A percentile compares a stretch with the other conserved stretches of the same genome.
phyloP scores from a whole-genome alignment of 176 grass and related monocot species.

The Aegilops longissima region DNA sequence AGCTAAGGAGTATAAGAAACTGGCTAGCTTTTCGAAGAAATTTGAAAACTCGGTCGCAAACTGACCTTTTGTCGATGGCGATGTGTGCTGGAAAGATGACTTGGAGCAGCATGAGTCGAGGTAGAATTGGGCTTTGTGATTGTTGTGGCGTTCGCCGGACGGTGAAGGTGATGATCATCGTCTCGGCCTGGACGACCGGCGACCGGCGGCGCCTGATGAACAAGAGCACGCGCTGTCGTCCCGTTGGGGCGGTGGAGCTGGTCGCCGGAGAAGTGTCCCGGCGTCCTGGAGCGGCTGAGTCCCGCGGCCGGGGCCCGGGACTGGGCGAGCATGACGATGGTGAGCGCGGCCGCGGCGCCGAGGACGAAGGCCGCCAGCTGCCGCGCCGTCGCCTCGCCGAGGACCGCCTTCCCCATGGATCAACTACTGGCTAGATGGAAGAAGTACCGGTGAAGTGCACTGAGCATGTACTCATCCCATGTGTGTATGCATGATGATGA shows the following conservation, averaged over 20 bases:
- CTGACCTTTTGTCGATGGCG: neutral
- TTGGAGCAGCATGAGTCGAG: neutral
- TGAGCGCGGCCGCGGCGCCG: conserved; percentile 34
- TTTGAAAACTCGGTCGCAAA: neutral
- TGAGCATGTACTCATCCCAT: neutral
- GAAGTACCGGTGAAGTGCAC: neutral
- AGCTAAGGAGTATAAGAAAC: neutral
- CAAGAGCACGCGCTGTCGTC: neutral
- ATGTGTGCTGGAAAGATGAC: neutral
- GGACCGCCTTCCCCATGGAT: neutral
- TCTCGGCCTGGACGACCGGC: neutral
- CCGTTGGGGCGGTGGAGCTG: neutral
- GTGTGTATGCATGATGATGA: neutral
- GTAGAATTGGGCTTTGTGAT: neutral
- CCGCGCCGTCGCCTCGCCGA: neutral
- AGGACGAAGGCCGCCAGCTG: conserved; percentile 39
- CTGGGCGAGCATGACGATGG: conserved; percentile 40
- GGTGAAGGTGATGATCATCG: neutral
- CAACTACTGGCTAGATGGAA: too few species aligned
- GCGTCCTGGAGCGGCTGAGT: neutral
- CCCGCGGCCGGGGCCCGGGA: conserved; percentile 12
- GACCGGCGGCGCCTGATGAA: neutral
- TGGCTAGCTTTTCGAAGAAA: neutral
- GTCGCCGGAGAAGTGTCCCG: neutral
- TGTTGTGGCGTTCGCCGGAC: neutral